phyloP scores from a whole-genome alignment of 805 yeast species.

The Candida tibetensis region DNA sequence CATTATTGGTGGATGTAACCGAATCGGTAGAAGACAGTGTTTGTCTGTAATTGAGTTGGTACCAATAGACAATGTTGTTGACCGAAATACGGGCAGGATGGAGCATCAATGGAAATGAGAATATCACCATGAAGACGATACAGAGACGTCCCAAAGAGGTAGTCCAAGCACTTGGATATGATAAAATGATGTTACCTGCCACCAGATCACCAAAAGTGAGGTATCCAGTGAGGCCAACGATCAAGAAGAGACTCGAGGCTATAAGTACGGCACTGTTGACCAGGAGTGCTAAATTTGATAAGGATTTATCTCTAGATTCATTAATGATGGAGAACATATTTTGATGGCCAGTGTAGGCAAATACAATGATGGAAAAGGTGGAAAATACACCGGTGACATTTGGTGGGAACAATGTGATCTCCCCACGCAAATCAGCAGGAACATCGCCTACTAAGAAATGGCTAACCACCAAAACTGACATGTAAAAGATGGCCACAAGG shows the following conservation, averaged over 20 bases:
- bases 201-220: conserved; percentile 82
- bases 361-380: conserved; percentile 86
- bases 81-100: conserved; percentile 87
- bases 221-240: conserved; percentile 82
- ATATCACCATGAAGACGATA: conserved; percentile 73
- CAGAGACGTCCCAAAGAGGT: conserved; percentile 78
- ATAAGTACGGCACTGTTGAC: conserved; percentile 53
- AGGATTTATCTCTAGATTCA: conserved; percentile 61
- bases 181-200: conserved; percentile 72
- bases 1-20: conserved; percentile 2
- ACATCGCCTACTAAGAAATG: conserved; percentile 65
- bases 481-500: conserved; percentile 72
- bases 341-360: conserved; percentile 95
- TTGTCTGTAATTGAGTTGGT: conserved; percentile 16
- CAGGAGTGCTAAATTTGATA: conserved; percentile 45
- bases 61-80: conserved; percentile 63
- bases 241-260: conserved; percentile 60
- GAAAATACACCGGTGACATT: conserved; percentile 51
- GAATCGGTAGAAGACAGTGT: not conserved
- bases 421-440: conserved; percentile 26
- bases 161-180: conserved; percentile 65
- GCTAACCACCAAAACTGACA: conserved; percentile 67
- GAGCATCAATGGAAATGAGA: conserved; percentile 86
- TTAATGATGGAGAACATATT: conserved; percentile 88
- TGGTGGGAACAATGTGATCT: conserved; percentile 32